These are phyloP conservation scores for Platanthera zijinensis DNA, from an alignment of 106 monocot genomes.

Conservation along the genomic window DNA sequence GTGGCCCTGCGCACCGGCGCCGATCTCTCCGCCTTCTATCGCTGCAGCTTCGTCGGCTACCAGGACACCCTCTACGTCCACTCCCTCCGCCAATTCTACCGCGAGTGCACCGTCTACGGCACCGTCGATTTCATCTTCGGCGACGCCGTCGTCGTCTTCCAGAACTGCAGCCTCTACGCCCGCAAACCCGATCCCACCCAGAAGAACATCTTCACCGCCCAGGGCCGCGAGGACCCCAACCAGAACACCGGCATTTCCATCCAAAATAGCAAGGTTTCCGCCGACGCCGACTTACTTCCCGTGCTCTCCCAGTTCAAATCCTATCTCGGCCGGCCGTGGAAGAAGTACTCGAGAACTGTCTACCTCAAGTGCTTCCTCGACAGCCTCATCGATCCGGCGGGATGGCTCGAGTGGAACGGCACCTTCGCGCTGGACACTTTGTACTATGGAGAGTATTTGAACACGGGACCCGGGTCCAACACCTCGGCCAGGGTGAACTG, in stretches of 20 bases:
- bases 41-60: constrained; percentile 12
- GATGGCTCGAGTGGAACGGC: constrained; percentile 38
- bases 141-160: constrained; percentile 20
- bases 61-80: constrained; percentile 27
- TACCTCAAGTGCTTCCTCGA: constrained; percentile 20
- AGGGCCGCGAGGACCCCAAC: constrained; percentile 38
- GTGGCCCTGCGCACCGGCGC: constrained; percentile 17
- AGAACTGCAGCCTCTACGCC: constrained; percentile 36
- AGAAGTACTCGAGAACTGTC: constrained; percentile 11
- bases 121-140: constrained; percentile 33
- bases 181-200: constrained; percentile 27
- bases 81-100: constrained; percentile 19
- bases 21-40: constrained; percentile 18
- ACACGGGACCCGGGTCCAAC: constrained; percentile 28
- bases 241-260: constrained; percentile 49
- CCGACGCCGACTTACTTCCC: constrained; percentile 23
- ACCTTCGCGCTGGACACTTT: constrained; percentile 31
- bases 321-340: constrained; percentile 37
- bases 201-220: constrained; percentile 46
- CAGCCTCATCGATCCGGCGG: constrained; percentile 26
- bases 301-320: constrained; percentile 20
- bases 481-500: constrained; percentile 22
- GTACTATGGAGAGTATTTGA: constrained; percentile 32
- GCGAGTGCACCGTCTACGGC: constrained; percentile 17
- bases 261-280: constrained; percentile 31